Conservation (phyloP, 805 yeast genomes). For the Saturnispora kantuleensis region DNA sequence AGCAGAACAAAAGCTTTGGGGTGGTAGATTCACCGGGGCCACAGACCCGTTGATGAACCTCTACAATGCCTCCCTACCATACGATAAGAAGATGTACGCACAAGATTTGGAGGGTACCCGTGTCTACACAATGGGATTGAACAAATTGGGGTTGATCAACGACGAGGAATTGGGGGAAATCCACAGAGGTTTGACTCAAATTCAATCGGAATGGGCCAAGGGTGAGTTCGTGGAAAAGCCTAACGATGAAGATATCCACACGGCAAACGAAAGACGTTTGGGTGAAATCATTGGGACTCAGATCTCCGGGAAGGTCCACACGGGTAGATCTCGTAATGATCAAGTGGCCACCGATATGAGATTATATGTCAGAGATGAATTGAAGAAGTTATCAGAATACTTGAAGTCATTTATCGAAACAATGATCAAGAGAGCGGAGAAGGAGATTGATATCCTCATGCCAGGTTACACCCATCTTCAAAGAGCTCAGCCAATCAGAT, state of each 20-base stretch:
- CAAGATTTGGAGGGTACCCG: slow-evolving; percentile 93
- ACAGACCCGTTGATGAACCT: slow-evolving; percentile 96
- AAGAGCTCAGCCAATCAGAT: slow-evolving; percentile 98
- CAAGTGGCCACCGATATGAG: slow-evolving; percentile 99
- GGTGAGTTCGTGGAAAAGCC: slow-evolving; percentile 61
- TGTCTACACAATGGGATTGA: slow-evolving; percentile 82
- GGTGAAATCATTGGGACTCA: slow-evolving; percentile 92
- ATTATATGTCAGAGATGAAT: slow-evolving; percentile 74
- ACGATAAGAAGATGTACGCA: slow-evolving; percentile 87
- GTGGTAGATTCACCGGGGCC: slow-evolving; percentile 96
- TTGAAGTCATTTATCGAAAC: slow-evolving; percentile 56
- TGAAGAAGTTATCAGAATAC: slow-evolving; percentile 48
- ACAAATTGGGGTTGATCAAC: slow-evolving; percentile 67
- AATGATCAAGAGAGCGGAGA: slow-evolving; percentile 64
- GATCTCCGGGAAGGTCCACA: slow-evolving; percentile 96
- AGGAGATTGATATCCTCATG: slow-evolving; percentile 88
- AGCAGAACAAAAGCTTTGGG: slow-evolving; percentile 80
- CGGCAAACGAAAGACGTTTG: slow-evolving; percentile 95
- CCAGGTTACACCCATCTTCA: slow-evolving; percentile 99
- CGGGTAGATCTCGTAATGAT: slow-evolving; percentile 98
- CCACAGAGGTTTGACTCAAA: slow-evolving; percentile 67
- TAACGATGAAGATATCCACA: slow-evolving; percentile 97
- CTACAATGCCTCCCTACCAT: slow-evolving; percentile 93
- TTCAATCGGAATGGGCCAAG: slow-evolving; percentile 74
- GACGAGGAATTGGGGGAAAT: slow-evolving; percentile 67